phyloP scores from a whole-genome alignment of 1,284 basidiomycete genomes.

The Cryptococcus hybrid region DNA sequence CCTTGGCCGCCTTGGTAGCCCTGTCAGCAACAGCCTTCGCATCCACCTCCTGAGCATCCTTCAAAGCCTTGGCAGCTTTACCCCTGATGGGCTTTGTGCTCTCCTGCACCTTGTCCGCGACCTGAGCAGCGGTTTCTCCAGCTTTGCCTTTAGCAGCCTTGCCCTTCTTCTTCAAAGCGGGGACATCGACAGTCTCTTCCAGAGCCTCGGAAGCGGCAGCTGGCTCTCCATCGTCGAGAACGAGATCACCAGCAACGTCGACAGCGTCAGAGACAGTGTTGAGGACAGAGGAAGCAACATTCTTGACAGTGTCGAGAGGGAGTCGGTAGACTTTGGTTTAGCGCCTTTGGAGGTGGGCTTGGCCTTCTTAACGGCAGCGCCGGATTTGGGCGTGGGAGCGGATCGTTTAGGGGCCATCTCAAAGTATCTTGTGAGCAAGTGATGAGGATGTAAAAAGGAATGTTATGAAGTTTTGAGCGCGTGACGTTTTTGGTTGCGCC shows the following conservation, averaged over 20 bases:
- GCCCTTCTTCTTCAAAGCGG: slow-evolving; percentile 23
- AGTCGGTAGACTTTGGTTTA: slow-evolving; percentile 1
- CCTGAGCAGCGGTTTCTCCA: slow-evolving; percentile 15
- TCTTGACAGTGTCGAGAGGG: slow-evolving; percentile 13
- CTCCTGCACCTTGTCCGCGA: slow-evolving; percentile 18
- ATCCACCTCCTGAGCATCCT: slow-evolving; percentile 16
- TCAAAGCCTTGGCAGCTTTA: slow-evolving; percentile 14
- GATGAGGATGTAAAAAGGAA: neutral
- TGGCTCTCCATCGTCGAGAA: slow-evolving; percentile 32
- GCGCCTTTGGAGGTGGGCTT: slow-evolving; percentile 6
- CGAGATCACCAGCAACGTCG: slow-evolving; percentile 36
- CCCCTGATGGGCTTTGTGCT: slow-evolving; percentile 18
- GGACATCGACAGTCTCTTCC: slow-evolving; percentile 23
- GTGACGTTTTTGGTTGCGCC: neutral
- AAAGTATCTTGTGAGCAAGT: neutral
- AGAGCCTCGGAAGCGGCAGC: slow-evolving; percentile 20
- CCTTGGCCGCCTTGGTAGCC: slow-evolving; percentile 19
- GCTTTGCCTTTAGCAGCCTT: slow-evolving; percentile 16
- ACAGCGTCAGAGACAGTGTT: slow-evolving; percentile 24
- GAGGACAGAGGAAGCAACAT: slow-evolving; percentile 18
- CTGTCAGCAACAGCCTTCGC: slow-evolving; percentile 20
- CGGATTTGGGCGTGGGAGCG: slow-evolving; percentile 22
- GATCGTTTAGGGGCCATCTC: slow-evolving; percentile 26
- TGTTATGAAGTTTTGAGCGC: neutral
- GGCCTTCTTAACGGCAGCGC: slow-evolving; percentile 11